These are phyloP conservation scores for Aureobasidium sp. DNA, from an alignment of 2,329 filamentous ascomycete species.

Conservation along the genomic window DNA sequence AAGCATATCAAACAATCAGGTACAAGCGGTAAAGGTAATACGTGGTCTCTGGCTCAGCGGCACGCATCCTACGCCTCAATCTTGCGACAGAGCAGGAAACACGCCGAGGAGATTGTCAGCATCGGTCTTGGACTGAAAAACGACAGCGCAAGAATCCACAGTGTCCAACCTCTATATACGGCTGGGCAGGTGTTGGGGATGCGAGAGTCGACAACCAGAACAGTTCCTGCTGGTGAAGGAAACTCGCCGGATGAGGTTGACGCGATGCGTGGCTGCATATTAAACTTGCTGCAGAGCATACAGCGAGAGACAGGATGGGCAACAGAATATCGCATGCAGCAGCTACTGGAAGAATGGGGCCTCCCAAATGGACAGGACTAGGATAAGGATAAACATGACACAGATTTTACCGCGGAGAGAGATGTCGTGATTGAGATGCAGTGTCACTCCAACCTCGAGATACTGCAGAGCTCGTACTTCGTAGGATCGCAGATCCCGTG, in stretches of 20 bases:
- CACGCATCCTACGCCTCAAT: constrained; percentile 52
- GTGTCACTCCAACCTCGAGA: background rate
- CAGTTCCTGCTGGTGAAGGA: constrained; percentile 22
- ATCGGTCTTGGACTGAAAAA: constrained; percentile 52
- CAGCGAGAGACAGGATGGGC: constrained; percentile 59
- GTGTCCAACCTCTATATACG: constrained; percentile 54
- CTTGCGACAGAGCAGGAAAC: constrained; percentile 47
- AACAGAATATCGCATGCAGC: constrained; percentile 53
- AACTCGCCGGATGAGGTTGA: constrained; percentile 22
- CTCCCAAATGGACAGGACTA: constrained; percentile 7
- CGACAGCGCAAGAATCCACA: constrained; percentile 50
- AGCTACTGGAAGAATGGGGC: constrained; percentile 45
- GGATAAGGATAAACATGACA: background rate
- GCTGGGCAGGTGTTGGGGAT: constrained; percentile 52
- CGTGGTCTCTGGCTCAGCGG: constrained; percentile 47
- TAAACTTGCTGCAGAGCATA: constrained; percentile 51
- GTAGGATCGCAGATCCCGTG: constrained; percentile 3
- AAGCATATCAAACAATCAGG: constrained; percentile 1
- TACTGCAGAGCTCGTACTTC: background rate
- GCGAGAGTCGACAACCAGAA: background rate
- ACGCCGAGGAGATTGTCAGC: constrained; percentile 55
- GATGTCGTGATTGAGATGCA: background rate
- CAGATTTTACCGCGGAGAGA: background rate
- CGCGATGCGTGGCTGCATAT: constrained; percentile 47
- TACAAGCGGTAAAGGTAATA: background rate